phyloP scores from a whole-genome alignment of 257 asterid genomes.

The Solanum virginianum region DNA sequence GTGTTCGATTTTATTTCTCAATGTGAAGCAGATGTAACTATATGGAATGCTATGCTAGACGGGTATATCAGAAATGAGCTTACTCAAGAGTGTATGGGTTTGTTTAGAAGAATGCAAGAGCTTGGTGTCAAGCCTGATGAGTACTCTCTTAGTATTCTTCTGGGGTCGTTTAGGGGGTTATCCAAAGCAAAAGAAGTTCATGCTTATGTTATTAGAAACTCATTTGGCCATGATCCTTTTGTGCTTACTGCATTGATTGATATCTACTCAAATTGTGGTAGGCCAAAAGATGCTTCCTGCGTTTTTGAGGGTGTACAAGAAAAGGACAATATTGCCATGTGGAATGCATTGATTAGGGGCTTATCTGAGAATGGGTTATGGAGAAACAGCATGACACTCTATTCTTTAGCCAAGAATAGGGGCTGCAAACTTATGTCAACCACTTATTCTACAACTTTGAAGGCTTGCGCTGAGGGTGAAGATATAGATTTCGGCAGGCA shows the following conservation, averaged over 20 bases:
- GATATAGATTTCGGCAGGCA: constrained; percentile 38
- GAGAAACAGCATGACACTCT: constrained; percentile 42
- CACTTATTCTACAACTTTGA: constrained; percentile 42
- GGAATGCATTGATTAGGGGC: constrained; percentile 72
- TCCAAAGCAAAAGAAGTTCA: constrained; percentile 48
- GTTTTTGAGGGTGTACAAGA: constrained; percentile 35
- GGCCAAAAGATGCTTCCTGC: constrained; percentile 54
- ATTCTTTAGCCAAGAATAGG: constrained; percentile 27
- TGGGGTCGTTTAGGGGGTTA: constrained; percentile 30
- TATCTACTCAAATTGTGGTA: constrained; percentile 37
- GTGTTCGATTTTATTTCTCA: constrained; percentile 56
- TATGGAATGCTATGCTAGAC: constrained; percentile 78
- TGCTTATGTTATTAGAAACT: constrained; percentile 44
- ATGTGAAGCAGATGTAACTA: constrained; percentile 42
- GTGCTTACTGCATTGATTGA: constrained; percentile 56
- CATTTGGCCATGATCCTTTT: constrained; percentile 41
- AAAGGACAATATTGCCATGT: constrained; percentile 31
- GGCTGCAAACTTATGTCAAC: constrained; percentile 44
- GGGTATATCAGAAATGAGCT: constrained; percentile 43
- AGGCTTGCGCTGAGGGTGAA: constrained; percentile 55
- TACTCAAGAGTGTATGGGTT: constrained; percentile 27
- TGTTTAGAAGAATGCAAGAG: constrained; percentile 46
- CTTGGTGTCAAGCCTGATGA: constrained; percentile 57
- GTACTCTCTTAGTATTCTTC: constrained; percentile 65
- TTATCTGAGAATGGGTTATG: constrained; percentile 53